Evolutionary conservation across 176 grass and related monocot species (phyloP), one percentile per base, ranked within the genome.

Genomic region (Microstegium vimineum): DNA sequence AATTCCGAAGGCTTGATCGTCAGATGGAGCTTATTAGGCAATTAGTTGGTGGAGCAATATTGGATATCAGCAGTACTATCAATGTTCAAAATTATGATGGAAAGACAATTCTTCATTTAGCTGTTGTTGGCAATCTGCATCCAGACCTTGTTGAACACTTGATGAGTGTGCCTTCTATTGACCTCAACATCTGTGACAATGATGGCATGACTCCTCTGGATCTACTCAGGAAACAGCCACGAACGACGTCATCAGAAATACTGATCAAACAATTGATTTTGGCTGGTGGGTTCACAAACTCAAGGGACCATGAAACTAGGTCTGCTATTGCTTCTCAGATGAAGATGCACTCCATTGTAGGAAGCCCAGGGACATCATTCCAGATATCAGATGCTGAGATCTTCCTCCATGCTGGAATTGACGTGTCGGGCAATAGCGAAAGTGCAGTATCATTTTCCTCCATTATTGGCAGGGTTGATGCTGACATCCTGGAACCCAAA

Each of bases 331-430:
- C 88, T 84, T 93, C 92, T 36, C 92, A 98, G 8, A 51, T 91
- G 35, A 98, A 87, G 75, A 88, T 91, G 88, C 90, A 91, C 69
- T 76, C 89, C 22, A 85, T 86, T 2, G 75, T 86, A 35, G 90
- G 75, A 45, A 98, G 92, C 82, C 95, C 95, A 3, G 95, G 95
- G 25, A 94, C 95, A 60, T 85, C 71, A 62, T 98, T 98, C 84
- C 84, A 77, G 34, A 84, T 98, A 66, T 86, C 90, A 4, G 95
- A 98, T 79, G 95, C 86, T 22, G 92, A 98, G 82, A 91, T 98
- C 62, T 86, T 98, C 65, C 56, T 98, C 35, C 84, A 90, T 68
- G 79, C 92, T 2, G 92, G 90, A 28, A 87, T 93, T 10, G 87
- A 89, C 14, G 64, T 43, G 0, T 36, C 82, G 52, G 79, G 78